Conservation (phyloP, 352 stramenopile species). For the Phytophthora hibernalis region DNA sequence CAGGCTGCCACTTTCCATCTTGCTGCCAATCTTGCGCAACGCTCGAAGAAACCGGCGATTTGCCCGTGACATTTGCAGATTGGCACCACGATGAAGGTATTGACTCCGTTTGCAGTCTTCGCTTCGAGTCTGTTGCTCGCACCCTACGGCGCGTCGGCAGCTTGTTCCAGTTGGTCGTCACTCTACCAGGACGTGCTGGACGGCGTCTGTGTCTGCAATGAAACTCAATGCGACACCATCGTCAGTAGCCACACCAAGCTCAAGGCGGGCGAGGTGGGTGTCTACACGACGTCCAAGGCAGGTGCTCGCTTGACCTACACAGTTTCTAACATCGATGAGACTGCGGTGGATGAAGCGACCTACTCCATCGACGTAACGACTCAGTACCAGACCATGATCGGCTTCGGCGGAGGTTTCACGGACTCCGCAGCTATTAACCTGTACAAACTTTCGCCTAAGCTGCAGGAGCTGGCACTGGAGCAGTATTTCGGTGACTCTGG, state of each 20-base stretch:
- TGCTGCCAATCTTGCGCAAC: constrained; percentile 5
- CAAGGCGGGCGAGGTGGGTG: constrained; percentile 32
- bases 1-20: constrained; percentile 8
- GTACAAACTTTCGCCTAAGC: constrained; percentile 51
- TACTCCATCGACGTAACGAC: constrained; percentile 39
- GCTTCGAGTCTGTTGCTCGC: constrained; percentile 9
- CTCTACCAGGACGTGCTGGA: constrained; percentile 51
- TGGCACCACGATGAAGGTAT: constrained; percentile 32
- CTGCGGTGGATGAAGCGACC: constrained; percentile 17
- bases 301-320: constrained; percentile 54
- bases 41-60: background rate
- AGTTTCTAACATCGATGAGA: constrained; percentile 19
- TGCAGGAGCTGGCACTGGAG: constrained; percentile 62
- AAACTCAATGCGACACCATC: constrained; percentile 41
- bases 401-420: constrained; percentile 88
- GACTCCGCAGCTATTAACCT: constrained; percentile 77
- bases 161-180: constrained; percentile 36
- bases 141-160: background rate
- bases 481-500: constrained; percentile 63
- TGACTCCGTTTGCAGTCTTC: constrained; percentile 2
- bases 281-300: constrained; percentile 53
- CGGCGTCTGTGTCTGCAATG: constrained; percentile 63
- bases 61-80: background rate
- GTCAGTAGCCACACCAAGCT: constrained; percentile 35
- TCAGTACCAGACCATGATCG: constrained; percentile 71